Evolutionary conservation across 2,329 filamentous ascomycete genomes (phyloP).

Genomic region (Cucurbitaria berberidis): DNA sequence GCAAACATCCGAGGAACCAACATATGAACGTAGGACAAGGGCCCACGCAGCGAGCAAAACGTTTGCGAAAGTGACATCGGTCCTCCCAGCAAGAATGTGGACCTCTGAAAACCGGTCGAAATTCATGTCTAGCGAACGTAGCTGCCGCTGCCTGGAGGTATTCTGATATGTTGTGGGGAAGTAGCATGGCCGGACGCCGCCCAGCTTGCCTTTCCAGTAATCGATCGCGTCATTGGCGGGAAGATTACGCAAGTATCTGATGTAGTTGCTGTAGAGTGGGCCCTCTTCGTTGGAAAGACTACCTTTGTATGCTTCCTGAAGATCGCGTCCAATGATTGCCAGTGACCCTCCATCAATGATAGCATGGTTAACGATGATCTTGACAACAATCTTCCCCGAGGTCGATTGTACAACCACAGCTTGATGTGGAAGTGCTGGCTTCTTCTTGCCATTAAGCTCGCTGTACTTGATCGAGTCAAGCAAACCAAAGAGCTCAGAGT

Average conservation of each 20-base stretch:
- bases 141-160: constrained; percentile 29
- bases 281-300: constrained; percentile 30
- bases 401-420: constrained; percentile 36
- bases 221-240: constrained; percentile 27
- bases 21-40: constrained; percentile 39
- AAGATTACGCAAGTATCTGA: constrained; percentile 37
- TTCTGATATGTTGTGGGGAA: constrained; percentile 37
- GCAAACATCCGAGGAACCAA: constrained; percentile 39
- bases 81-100: constrained; percentile 33
- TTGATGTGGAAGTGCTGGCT: constrained; percentile 42
- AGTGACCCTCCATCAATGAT: constrained; percentile 45
- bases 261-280: constrained; percentile 45
- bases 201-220: constrained; percentile 43
- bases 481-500: constrained; percentile 27
- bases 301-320: constrained; percentile 40
- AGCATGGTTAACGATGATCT: constrained; percentile 46
- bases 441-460: constrained; percentile 38
- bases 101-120: constrained; percentile 40
- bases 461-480: constrained; percentile 35
- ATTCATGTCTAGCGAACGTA: constrained; percentile 37
- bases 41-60: constrained; percentile 44
- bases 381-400: constrained; percentile 38
- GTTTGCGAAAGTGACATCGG: constrained; percentile 40
- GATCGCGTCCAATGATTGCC: constrained; percentile 38
- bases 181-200: constrained; percentile 40